phyloP scores from a whole-genome alignment of 1,284 basidiomycete genomes.

The Puccinia sorghi region DNA sequence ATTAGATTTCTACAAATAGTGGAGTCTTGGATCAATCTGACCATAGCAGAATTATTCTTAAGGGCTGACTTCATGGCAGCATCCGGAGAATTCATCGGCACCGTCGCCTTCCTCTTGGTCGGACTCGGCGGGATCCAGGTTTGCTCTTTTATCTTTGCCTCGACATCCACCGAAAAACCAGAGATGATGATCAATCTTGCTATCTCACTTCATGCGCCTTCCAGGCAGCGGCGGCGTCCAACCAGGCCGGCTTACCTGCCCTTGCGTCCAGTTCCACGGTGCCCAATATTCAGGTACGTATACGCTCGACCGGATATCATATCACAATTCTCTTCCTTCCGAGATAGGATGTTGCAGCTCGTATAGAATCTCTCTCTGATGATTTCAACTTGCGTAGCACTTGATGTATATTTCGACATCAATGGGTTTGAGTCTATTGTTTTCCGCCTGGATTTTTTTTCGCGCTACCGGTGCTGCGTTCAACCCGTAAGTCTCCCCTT shows the following conservation, averaged over 20 bases:
- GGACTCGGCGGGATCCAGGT: conserved; percentile 50
- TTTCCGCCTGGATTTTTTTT: conserved; percentile 73
- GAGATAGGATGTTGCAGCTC: not conserved
- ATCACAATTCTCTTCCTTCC: not conserved
- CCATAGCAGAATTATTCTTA: not conserved
- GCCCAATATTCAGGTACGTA: conserved; percentile 4
- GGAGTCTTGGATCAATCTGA: not conserved
- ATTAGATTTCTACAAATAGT: not conserved
- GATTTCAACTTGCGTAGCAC: conserved; percentile 33
- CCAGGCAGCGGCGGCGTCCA: conserved; percentile 15
- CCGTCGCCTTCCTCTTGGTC: conserved; percentile 38
- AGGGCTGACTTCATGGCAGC: conserved; percentile 44
- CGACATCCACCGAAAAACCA: not conserved
- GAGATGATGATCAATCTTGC: not conserved
- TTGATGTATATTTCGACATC: conserved; percentile 66
- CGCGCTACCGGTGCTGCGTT: conserved; percentile 67
- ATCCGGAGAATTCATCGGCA: conserved; percentile 42
- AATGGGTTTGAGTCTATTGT: conserved; percentile 70
- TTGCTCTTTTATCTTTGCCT: not conserved
- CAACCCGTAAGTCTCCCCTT: conserved; percentile 55
- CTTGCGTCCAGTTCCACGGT: conserved; percentile 13
- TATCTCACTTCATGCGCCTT: not conserved
- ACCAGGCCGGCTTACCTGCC: conserved; percentile 19
- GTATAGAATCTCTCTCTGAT: not conserved
- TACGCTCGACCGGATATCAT: not conserved